Base-by-base conservation (phyloP, 306 rosid species). In the Cucumis melo region DNA sequence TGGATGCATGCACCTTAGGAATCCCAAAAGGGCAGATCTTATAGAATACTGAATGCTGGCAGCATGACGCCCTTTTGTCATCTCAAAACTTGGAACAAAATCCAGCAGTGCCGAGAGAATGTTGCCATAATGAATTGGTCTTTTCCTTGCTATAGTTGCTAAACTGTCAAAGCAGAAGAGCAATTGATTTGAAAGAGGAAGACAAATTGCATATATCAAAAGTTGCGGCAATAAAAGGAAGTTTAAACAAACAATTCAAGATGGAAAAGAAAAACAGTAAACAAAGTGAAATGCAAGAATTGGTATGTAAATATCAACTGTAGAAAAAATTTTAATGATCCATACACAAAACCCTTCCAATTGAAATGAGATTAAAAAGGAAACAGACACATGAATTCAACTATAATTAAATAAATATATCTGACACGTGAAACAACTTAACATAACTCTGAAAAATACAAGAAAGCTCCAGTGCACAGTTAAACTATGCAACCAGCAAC, bases 21-120 rank as follows among this genome's bases (percentile, higher is more conserved):
- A 94, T 74, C 96, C 99, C 88, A 94, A 82, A 81, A 92, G 87
- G 7, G 97, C 96, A 80, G 92, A 89, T 88, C 97, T 90, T 67
- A 92, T 74, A 61, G 97, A 94, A 83, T 85, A 92, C 63, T 86
- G 91, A 78, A 94, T 78, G 77, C 99, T 94, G 58, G 95, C 83
- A 85, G 83, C 81, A 82, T 94, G 99, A 77, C 85, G 90, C 78
- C 91, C 97, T 84, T 86, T 92, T 57, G 74, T 76, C 44, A 78
- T 78, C 81, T 89, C 95, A 83, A 87, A 77, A 83, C 87, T 90
- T 76, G 87, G 91, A 83, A 86, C 85, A 85, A 92, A 92, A 76
- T 94, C 93, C 78, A 92, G 89, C 83, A 94, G 84, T 62, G 89
- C 85, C 39, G 87, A 82, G 51, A 94, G 84, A 88, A 94, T 79